A percentile compares a stretch with the other conserved stretches of the same genome.
Conservation (phyloP, 495 filamentous ascomycete genomes). For the Aspergillus steynii region DNA sequence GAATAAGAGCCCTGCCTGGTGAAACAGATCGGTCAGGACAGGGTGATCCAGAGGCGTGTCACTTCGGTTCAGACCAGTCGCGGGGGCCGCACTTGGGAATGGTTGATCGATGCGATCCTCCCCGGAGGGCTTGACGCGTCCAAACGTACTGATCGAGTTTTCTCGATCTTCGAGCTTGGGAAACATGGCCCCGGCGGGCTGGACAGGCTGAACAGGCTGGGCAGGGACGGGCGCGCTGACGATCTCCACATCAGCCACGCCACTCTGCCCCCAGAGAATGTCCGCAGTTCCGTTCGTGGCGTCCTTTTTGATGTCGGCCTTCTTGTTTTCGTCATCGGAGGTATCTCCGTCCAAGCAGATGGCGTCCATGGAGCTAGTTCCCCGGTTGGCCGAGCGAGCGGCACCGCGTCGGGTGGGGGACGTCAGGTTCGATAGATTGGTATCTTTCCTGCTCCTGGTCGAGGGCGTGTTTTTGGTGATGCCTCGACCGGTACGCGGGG, state of each 20-base stretch:
- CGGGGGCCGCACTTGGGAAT: neutral
- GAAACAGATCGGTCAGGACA: neutral
- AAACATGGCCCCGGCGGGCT: neutral
- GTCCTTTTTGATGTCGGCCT: conserved; percentile 11
- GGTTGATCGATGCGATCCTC: neutral
- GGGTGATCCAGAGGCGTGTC: no score
- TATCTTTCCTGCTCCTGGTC: conserved; percentile 3
- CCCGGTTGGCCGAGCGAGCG: neutral
- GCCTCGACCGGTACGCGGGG: conserved; percentile 17
- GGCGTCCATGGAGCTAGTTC: conserved; percentile 15
- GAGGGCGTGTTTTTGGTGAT: conserved; percentile 17
- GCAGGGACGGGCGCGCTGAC: neutral
- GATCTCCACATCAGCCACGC: conserved; percentile 4
- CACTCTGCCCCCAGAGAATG: neutral
- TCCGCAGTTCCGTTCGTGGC: neutral
- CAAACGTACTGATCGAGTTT: neutral
- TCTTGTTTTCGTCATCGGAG: neutral
- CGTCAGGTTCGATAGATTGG: neutral
- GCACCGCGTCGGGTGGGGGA: conserved; percentile 8
- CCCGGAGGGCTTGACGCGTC: neutral
- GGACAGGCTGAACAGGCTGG: no score
- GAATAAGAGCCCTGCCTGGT: neutral
- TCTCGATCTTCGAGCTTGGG: neutral
- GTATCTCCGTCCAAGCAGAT: conserved; percentile 20
- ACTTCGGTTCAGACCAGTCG: neutral